These are phyloP conservation scores for Cordyceps farinosa DNA, from an alignment of 2,329 filamentous ascomycete species.

Conservation along the genomic window DNA sequence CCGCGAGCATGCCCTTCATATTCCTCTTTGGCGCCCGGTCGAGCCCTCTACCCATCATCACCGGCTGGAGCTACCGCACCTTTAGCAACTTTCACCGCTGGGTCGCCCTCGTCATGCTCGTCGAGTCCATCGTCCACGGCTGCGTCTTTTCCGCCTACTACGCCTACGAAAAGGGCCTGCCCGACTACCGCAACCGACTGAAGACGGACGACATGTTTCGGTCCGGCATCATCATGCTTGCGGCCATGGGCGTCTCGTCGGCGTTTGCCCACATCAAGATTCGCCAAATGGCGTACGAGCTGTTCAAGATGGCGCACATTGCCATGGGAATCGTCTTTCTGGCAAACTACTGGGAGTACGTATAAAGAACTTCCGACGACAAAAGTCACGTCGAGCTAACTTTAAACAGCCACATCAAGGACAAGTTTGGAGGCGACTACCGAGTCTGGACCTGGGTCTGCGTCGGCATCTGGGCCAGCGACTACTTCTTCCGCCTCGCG, in stretches of 20 bases:
- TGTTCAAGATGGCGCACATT: constrained; percentile 43
- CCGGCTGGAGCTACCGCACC: constrained; percentile 60
- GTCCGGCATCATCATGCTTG: constrained; percentile 12
- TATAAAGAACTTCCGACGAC: constrained; percentile 11
- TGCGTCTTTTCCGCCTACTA: constrained; percentile 23
- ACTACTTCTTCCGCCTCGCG: constrained; percentile 40
- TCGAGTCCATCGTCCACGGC: constrained; percentile 54
- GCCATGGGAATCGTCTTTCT: constrained; percentile 43
- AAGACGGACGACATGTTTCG: constrained; percentile 1
- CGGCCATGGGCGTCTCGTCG: constrained; percentile 14
- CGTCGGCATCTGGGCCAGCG: constrained; percentile 41
- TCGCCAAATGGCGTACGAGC: constrained; percentile 37
- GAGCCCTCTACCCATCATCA: constrained; percentile 57
- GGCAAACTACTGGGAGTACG: constrained; percentile 43
- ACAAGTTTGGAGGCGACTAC: constrained; percentile 21
- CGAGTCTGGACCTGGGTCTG: constrained; percentile 36
- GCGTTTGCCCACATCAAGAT: constrained; percentile 15
- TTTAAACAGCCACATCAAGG: constrained; percentile 20
- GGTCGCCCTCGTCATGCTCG: constrained; percentile 53
- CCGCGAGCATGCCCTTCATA: constrained; percentile 55
- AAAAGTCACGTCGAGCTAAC: neutral
- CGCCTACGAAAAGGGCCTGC: constrained; percentile 20
- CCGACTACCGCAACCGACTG: constrained; percentile 1
- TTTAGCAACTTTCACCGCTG: constrained; percentile 63
- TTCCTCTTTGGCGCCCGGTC: constrained; percentile 62